Conservation (phyloP, 2,329 filamentous ascomycete species). For the Ceratocystis cubensis region DNA sequence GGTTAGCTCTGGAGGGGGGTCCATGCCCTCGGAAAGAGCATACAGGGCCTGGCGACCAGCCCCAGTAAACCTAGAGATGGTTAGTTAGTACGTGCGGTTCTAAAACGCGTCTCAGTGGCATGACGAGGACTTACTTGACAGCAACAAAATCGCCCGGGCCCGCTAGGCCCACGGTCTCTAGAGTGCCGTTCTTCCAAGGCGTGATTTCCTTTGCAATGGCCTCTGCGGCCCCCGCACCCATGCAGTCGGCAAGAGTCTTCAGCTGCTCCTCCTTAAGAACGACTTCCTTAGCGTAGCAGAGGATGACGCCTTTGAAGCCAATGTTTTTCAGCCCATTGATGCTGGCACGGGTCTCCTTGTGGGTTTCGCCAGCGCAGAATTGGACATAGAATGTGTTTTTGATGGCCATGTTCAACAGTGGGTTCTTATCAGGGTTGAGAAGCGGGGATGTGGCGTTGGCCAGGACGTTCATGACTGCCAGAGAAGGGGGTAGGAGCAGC, state of each 20-base stretch:
- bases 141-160: constrained; percentile 49
- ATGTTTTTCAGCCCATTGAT: constrained; percentile 54
- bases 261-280: constrained; percentile 49
- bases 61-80: constrained; percentile 53
- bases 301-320: constrained; percentile 71
- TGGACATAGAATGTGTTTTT: constrained; percentile 82
- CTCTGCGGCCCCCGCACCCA: constrained; percentile 37
- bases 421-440: constrained; percentile 64
- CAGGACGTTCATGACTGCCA: constrained; percentile 54
- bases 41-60: constrained; percentile 62
- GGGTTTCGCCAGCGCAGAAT: constrained; percentile 75
- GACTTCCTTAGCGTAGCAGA: constrained; percentile 74
- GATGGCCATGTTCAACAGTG: constrained; percentile 53
- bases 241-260: constrained; percentile 32
- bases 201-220: constrained; percentile 48
- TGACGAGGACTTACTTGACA: constrained; percentile 38
- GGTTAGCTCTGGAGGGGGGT: constrained; percentile 51
- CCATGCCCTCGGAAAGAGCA: constrained; percentile 48
- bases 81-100: neutral
- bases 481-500: constrained; percentile 55
- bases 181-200: constrained; percentile 60
- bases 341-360: constrained; percentile 52
- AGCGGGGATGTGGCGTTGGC: constrained; percentile 55
- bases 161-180: constrained; percentile 62
- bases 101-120: neutral